phyloP scores from a whole-genome alignment of 2,329 filamentous ascomycete genomes.

The Neocucurbitaria cava region DNA sequence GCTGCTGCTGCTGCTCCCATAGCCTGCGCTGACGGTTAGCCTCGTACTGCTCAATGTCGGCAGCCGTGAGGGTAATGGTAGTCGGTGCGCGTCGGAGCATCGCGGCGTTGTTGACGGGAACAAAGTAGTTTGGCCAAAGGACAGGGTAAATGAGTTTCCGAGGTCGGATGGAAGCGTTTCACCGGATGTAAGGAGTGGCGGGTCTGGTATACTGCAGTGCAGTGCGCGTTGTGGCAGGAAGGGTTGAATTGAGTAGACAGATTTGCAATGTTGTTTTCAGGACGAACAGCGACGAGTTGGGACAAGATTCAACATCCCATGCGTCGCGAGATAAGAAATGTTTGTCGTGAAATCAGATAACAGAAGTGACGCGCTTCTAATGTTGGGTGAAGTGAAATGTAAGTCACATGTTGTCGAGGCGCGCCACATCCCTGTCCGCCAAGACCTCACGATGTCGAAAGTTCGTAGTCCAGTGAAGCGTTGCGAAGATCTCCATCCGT shows the following conservation, averaged over 20 bases:
- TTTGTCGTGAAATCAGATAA: background rate
- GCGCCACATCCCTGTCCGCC: constrained; percentile 31
- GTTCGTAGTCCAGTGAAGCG: constrained; percentile 24
- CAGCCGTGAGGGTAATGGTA: constrained; percentile 70
- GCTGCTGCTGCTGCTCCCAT: constrained; percentile 37
- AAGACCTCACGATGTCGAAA: constrained; percentile 39
- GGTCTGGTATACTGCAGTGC: background rate
- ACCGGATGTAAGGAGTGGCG: constrained; percentile 7
- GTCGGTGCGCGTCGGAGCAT: constrained; percentile 75
- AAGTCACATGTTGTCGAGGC: constrained; percentile 20
- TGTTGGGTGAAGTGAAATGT: constrained; percentile 6
- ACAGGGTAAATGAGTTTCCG: background rate
- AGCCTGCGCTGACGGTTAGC: constrained; percentile 59
- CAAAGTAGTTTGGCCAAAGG: background rate
- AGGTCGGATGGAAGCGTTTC: constrained; percentile 3
- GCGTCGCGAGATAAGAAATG: constrained; percentile 2
- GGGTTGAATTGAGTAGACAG: background rate
- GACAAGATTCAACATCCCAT: background rate
- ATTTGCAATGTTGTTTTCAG: background rate
- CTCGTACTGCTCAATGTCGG: constrained; percentile 75
- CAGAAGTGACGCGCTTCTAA: background rate
- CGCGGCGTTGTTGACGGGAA: constrained; percentile 10
- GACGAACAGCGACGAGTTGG: background rate
- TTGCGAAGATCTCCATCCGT: constrained; percentile 18
- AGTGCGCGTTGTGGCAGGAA: background rate